Evolutionary conservation across 768 basidiomycete genomes (phyloP).

Genomic region (Cantharellus cinnabarinus): DNA sequence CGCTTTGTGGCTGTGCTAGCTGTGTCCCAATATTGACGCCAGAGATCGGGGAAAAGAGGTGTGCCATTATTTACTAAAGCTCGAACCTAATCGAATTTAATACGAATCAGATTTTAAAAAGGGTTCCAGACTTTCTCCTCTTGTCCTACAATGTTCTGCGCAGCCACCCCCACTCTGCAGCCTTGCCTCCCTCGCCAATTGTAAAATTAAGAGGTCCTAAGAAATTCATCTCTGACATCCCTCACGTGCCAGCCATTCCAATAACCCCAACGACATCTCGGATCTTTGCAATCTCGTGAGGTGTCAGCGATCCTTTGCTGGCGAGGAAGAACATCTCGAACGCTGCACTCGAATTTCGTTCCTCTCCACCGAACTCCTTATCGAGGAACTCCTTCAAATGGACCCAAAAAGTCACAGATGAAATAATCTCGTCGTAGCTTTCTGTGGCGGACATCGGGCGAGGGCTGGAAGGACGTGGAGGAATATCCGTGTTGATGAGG

Average conservation of each 20-base stretch:
- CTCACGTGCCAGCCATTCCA: slow-evolving; percentile 69
- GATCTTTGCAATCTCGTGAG: slow-evolving; percentile 79
- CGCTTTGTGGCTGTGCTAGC: too few relatives aligned
- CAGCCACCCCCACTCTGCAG: too few relatives aligned
- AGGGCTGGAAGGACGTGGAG: slow-evolving; percentile 15
- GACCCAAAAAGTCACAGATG: slow-evolving; percentile 26
- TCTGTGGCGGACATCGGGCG: slow-evolving; percentile 17
- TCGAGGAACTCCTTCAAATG: slow-evolving; percentile 17
- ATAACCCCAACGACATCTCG: slow-evolving; percentile 70
- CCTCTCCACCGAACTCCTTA: slow-evolving; percentile 30
- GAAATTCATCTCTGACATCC: background rate
- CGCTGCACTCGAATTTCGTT: slow-evolving; percentile 43
- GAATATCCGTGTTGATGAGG: slow-evolving; percentile 33
- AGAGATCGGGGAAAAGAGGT: too few relatives aligned
- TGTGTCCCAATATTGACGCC: too few relatives aligned
- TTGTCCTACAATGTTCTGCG: too few relatives aligned
- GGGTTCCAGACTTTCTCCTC: too few relatives aligned
- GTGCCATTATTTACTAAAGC: too few relatives aligned
- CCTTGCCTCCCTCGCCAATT: too few relatives aligned
- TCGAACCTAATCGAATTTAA: too few relatives aligned
- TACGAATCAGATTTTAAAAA: too few relatives aligned
- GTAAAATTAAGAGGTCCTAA: too few relatives aligned
- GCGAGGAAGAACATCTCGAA: slow-evolving; percentile 79
- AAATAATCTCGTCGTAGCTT: slow-evolving; percentile 18
- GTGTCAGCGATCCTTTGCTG: slow-evolving; percentile 58